Conservation (phyloP, 306 rosid genomes). For the Vigna unguiculata region DNA sequence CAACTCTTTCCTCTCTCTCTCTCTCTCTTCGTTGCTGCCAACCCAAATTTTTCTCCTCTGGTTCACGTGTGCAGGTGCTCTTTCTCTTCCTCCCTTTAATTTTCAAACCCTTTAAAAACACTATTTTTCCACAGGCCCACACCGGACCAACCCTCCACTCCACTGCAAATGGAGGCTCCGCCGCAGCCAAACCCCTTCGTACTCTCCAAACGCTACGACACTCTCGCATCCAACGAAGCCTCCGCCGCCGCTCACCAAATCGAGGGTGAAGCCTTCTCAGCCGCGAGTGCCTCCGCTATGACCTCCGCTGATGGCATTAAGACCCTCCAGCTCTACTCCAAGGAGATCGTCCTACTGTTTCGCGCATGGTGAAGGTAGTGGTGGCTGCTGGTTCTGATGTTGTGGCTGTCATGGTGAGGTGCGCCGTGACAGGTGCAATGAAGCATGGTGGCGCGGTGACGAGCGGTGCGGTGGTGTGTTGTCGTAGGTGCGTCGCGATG, state of each 20-base stretch:
- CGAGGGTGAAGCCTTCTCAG: constrained; percentile 37
- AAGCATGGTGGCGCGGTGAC: too few relatives aligned
- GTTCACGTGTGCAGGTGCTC: too few relatives aligned
- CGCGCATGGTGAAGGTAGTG: too few relatives aligned
- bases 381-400: too few relatives aligned
- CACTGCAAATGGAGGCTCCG: background rate
- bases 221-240: constrained; percentile 26
- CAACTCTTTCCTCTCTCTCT: too few relatives aligned
- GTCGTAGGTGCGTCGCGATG: too few relatives aligned
- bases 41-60: too few relatives aligned
- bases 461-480: too few relatives aligned
- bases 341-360: too few relatives aligned
- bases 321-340: constrained; percentile 41
- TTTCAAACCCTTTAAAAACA: background rate
- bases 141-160: constrained; percentile 16
- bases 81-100: background rate
- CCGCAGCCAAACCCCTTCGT: constrained; percentile 50
- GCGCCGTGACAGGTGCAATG: too few relatives aligned
- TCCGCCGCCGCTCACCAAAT: constrained; percentile 30
- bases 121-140: background rate
- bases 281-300: background rate
- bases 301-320: background rate
- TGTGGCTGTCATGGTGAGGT: too few relatives aligned
- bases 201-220: constrained; percentile 57
- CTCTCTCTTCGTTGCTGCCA: too few relatives aligned